Evolutionary conservation across 257 asterid species (phyloP).

Genomic region (Fraxinus anomala): DNA sequence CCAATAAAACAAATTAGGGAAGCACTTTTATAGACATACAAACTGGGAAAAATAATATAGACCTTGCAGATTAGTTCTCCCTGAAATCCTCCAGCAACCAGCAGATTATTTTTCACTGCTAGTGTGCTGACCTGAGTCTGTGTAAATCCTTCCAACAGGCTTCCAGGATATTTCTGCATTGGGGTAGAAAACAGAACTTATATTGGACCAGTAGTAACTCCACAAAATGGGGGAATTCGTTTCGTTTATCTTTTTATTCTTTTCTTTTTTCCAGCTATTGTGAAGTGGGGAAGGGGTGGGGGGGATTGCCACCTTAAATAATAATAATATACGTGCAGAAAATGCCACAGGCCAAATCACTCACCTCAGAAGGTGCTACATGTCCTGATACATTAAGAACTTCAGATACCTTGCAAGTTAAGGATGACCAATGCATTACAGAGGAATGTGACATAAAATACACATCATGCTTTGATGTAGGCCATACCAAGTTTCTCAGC

Average conservation of each 20-base stretch:
- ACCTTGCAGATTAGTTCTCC: conserved; percentile 97
- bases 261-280: too few relatives aligned
- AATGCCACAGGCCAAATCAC: conserved; percentile 14
- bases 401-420: conserved; percentile 62
- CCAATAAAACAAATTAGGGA: conserved; percentile 8
- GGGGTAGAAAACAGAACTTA: conserved; percentile 1
- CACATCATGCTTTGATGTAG: conserved; percentile 86
- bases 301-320: not conserved
- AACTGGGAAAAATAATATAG: conserved; percentile 8
- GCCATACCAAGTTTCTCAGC: conserved; percentile 95
- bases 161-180: conserved; percentile 88
- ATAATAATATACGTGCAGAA: not conserved
- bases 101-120: conserved; percentile 80
- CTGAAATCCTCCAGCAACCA: conserved; percentile 96
- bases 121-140: conserved; percentile 94
- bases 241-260: not conserved
- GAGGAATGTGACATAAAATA: conserved; percentile 81
- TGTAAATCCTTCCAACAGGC: conserved; percentile 82
- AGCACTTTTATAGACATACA: not conserved
- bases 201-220: not conserved
- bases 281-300: too few relatives aligned
- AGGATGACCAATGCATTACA: conserved; percentile 84
- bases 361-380: conserved; percentile 80
- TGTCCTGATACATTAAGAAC: conserved; percentile 86
- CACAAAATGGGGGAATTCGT: not conserved